Evolutionary conservation across 768 basidiomycete genomes (phyloP).

Genomic region (Termitomyces titanicus): DNA sequence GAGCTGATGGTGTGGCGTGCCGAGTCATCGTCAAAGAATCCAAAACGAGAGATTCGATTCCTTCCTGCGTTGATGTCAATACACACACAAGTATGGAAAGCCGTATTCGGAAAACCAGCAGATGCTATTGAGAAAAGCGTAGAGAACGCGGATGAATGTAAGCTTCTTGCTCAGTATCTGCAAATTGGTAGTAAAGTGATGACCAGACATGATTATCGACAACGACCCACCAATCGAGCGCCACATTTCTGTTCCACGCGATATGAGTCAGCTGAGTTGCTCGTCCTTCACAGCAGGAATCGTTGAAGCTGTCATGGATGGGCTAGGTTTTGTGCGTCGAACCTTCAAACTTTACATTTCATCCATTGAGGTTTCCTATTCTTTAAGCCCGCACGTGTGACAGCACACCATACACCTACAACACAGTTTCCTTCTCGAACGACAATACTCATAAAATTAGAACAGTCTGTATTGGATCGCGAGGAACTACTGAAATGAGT

Average conservation of each 20-base stretch:
- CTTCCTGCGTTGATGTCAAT: conserved; percentile 91
- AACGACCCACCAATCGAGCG: conserved; percentile 93
- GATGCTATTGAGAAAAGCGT: conserved; percentile 96
- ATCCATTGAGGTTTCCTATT: conserved; percentile 5
- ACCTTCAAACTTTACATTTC: background rate
- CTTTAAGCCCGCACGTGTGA: conserved; percentile 83
- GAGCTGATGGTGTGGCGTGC: conserved; percentile 82
- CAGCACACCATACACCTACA: conserved; percentile 90
- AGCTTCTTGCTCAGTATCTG: conserved; percentile 20
- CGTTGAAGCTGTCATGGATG: conserved; percentile 95
- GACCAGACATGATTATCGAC: conserved; percentile 93
- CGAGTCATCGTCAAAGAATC: conserved; percentile 79
- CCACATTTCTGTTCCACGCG: conserved; percentile 89
- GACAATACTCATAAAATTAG: conserved; percentile 96
- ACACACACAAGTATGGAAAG: conserved; percentile 93
- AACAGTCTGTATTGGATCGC: conserved; percentile 88
- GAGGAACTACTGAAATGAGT: conserved; percentile 85
- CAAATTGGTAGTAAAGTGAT: conserved; percentile 7
- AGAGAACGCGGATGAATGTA: conserved; percentile 95
- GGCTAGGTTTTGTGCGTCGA: conserved; percentile 84
- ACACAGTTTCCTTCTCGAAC: conserved; percentile 78
- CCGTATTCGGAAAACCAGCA: conserved; percentile 90
- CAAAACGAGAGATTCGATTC: conserved; percentile 89
- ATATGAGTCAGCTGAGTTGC: conserved; percentile 91
- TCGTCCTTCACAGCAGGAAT: conserved; percentile 98